A percentile compares a stretch with the other conserved stretches of the same genome.
Evolutionary conservation across 306 rosid genomes (phyloP).

Genomic region (Sicyos baderoa): DNA sequence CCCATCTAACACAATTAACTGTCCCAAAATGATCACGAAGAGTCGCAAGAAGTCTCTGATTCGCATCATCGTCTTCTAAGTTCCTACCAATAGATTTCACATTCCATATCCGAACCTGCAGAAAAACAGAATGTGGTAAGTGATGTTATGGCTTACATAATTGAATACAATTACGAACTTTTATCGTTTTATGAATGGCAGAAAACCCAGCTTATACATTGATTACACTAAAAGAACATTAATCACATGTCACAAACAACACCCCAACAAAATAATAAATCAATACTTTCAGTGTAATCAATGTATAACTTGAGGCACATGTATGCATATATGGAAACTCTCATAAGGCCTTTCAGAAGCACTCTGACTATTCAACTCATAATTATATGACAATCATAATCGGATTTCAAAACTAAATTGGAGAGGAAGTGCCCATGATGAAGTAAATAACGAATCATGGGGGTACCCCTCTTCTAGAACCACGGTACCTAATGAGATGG

Average conservation of each 20-base stretch:
- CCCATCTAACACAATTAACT: constrained; percentile 98
- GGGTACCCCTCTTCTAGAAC: too few species aligned
- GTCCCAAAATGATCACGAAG: constrained; percentile 97
- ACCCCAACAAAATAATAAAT: too few species aligned
- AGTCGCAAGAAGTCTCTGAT: constrained; percentile 92
- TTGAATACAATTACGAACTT: neutral
- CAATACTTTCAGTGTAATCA: too few species aligned
- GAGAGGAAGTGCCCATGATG: too few species aligned
- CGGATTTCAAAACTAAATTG: too few species aligned
- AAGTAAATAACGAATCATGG: too few species aligned
- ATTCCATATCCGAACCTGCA: constrained; percentile 96
- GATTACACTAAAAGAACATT: neutral
- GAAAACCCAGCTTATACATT: neutral
- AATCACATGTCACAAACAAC: neutral
- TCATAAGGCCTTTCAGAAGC: too few species aligned
- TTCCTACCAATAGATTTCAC: constrained; percentile 71
- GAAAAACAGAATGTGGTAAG: neutral
- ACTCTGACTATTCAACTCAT: too few species aligned
- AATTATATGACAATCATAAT: too few species aligned
- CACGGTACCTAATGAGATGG: too few species aligned
- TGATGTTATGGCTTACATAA: neutral
- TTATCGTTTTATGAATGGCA: neutral
- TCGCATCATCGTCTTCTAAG: constrained; percentile 44
- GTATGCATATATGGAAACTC: too few species aligned
- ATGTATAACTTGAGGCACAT: too few species aligned